Percentiles rank a stretch among this genome's conserved stretches.
phyloP scores from a whole-genome alignment of 768 basidiomycete species.

The Boletus patriciae region DNA sequence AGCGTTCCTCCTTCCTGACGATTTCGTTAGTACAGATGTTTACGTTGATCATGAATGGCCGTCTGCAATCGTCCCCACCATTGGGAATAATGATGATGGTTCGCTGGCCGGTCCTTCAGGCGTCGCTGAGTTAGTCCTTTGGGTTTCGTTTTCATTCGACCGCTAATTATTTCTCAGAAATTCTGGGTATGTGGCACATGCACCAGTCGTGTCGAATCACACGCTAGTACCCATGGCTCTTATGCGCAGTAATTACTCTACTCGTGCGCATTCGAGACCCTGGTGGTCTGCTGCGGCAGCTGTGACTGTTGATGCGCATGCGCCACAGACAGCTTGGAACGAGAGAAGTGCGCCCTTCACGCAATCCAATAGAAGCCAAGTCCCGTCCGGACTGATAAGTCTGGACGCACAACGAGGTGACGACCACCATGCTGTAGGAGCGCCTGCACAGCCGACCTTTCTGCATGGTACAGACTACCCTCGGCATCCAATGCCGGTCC shows the following conservation, averaged over 20 bases:
- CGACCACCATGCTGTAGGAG: constrained; percentile 22
- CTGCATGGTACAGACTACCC: not conserved
- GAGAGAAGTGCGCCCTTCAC: not conserved
- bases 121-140: constrained; percentile 14
- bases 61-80: not conserved
- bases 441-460: constrained; percentile 9
- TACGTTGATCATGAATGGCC: not conserved
- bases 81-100: not conserved
- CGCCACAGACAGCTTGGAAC: not conserved
- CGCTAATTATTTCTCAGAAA: constrained; percentile 6
- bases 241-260: not conserved
- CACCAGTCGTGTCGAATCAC: not conserved
- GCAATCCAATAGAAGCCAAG: constrained; percentile 5
- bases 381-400: constrained; percentile 8
- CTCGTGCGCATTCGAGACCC: not conserved
- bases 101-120: not conserved
- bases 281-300: not conserved
- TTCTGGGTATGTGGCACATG: not conserved
- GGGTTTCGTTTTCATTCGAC: not conserved
- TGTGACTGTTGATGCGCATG: not conserved
- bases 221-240: not conserved
- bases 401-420: not conserved
- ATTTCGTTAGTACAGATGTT: not conserved
- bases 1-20: constrained; percentile 3
- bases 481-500: not conserved